Base-by-base conservation (phyloP, 2,329 filamentous ascomycete genomes). In the Phialophora chinensis region DNA sequence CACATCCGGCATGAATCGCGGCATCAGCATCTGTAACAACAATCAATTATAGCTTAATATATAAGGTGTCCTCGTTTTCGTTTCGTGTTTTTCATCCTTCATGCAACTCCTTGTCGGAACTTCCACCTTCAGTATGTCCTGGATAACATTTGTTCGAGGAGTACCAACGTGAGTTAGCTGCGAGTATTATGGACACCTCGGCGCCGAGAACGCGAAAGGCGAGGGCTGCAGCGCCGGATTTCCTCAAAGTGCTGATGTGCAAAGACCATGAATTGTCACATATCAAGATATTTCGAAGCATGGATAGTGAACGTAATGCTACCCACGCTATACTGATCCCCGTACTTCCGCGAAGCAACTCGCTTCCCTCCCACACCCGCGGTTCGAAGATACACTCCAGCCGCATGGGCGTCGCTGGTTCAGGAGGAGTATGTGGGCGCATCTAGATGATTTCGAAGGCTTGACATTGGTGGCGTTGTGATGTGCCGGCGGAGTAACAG, bases 21-120 rank as follows among this genome's bases (percentile, higher is more conserved):
- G 44, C 47, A 33, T 54, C 23, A 35, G 20, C 29, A 54, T 61
- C 59, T 61, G 59, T 61, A 61, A 25, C 49, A 61, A 50, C 47
- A 61, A 23, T 31, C 49, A 61, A 61, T 54, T 31, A 61, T 61
- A 53, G 38, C 7, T n/a, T 61, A 38, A 47, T 49, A 20, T 33
- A 27, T 29, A n/a, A 25, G 12, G 27, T 17, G n/a, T 29, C 8
- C 31, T 44, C 12, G 4, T 52, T 61, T 12, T 35, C 12, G 20
- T 44, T 27, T 61, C 20, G 7, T 52, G 42, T 29, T 4, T 44
- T 12, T 5, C 14, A 25, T 38, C 38, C 20, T 42, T 53, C 54
- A n/a, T 42, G 38, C 29, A 31, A 52, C 20, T 35, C 50, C 44
- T 23, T 12, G 4, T 50, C 5, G 27, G 3, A 31, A 23, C 27